Evolutionary conservation across 352 stramenopile species (phyloP).

Genomic region (Pythium utonaiense): DNA sequence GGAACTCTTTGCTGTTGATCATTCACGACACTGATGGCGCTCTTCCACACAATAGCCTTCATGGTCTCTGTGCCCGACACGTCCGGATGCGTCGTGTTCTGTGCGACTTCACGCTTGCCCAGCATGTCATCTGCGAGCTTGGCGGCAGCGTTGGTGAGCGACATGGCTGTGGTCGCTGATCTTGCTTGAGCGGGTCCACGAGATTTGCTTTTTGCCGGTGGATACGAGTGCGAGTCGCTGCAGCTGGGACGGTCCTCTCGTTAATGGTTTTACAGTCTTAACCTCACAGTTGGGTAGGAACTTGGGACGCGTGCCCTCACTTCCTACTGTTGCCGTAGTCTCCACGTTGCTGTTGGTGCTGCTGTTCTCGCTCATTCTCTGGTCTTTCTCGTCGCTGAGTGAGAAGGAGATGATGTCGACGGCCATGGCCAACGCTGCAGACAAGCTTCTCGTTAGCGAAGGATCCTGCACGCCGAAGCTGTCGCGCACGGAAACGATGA

Average conservation of each 20-base stretch:
- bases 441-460: slow-evolving; percentile 24
- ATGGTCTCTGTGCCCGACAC: slow-evolving; percentile 27
- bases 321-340: too few species aligned
- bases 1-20: too few species aligned
- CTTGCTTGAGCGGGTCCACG: too few species aligned
- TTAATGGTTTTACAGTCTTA: too few species aligned
- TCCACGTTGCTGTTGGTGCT: too few species aligned
- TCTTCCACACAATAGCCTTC: slow-evolving; percentile 35
- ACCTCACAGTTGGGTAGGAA: too few species aligned
- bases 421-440: slow-evolving; percentile 17
- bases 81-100: slow-evolving; percentile 28
- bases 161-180: slow-evolving; percentile 5
- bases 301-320: too few species aligned
- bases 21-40: slow-evolving; percentile 24
- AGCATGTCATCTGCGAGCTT: slow-evolving; percentile 33
- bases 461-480: slow-evolving; percentile 25
- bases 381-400: too few species aligned
- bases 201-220: too few species aligned
- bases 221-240: too few species aligned
- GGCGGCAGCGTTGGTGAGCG: slow-evolving; percentile 27
- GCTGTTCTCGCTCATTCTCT: too few species aligned
- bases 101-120: slow-evolving; percentile 28
- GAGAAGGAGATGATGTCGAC: slow-evolving; percentile 16
- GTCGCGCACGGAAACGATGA: slow-evolving; percentile 30
- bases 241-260: too few species aligned